phyloP scores from a whole-genome alignment of 495 filamentous ascomycete species.

The Tirmania nivea region DNA sequence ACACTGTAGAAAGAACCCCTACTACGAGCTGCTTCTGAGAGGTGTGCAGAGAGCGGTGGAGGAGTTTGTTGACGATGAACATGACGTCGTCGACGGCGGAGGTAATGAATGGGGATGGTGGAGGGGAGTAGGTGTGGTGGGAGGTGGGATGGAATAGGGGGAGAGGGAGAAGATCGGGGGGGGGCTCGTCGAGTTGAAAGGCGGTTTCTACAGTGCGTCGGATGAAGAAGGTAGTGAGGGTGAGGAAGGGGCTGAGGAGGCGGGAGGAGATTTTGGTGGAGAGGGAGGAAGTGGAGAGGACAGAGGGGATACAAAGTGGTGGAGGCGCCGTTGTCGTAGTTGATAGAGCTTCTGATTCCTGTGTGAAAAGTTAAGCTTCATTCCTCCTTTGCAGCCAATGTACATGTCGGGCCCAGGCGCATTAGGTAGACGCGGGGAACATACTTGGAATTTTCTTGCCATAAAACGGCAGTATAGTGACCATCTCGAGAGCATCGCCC shows the following conservation, averaged over 20 bases:
- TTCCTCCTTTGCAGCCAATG: slow-evolving; percentile 2
- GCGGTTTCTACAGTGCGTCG: slow-evolving; percentile 88
- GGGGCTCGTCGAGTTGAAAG: slow-evolving; percentile 94
- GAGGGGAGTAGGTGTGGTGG: slow-evolving; percentile 25
- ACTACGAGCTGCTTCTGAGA: slow-evolving; percentile 54
- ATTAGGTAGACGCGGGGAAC: too few relatives aligned
- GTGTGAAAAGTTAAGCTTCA: background rate
- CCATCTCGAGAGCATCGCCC: slow-evolving; percentile 82
- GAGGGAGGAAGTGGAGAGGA: slow-evolving; percentile 54
- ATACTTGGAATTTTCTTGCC: slow-evolving; percentile 57
- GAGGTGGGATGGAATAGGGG: slow-evolving; percentile 1
- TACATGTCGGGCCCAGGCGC: background rate
- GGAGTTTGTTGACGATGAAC: slow-evolving; percentile 89
- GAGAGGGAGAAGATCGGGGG: slow-evolving; percentile 50
- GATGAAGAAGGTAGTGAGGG: slow-evolving; percentile 87
- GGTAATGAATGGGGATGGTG: slow-evolving; percentile 52
- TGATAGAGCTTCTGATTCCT: background rate
- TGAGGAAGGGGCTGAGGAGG: slow-evolving; percentile 57
- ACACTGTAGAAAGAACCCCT: slow-evolving; percentile 57
- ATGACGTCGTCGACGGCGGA: slow-evolving; percentile 95
- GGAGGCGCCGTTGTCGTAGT: slow-evolving; percentile 7
- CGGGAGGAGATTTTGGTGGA: slow-evolving; percentile 49
- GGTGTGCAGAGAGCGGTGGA: slow-evolving; percentile 67
- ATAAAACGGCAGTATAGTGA: slow-evolving; percentile 79
- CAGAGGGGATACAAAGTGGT: slow-evolving; percentile 38